phyloP scores from a whole-genome alignment of 495 filamentous ascomycete species.

The Penicillium malachiteum region DNA sequence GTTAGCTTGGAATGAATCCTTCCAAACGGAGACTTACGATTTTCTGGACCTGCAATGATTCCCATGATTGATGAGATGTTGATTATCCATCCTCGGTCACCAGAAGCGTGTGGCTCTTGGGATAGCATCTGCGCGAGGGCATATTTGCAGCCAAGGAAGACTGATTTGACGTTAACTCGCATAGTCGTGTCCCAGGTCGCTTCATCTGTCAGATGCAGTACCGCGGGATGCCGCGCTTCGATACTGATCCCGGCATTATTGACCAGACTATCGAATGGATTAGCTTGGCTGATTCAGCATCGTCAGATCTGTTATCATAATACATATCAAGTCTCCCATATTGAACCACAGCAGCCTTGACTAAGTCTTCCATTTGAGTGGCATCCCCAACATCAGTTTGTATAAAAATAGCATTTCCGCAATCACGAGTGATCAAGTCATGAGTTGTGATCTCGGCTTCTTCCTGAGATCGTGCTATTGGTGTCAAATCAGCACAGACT shows the following conservation, averaged over 20 bases:
- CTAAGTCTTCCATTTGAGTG: conserved; percentile 34
- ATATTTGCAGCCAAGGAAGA: conserved; percentile 53
- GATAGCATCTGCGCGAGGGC: conserved; percentile 50
- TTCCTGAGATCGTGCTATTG: conserved; percentile 26
- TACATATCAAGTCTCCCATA: conserved; percentile 53
- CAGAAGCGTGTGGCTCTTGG: conserved; percentile 42
- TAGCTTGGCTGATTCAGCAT: not conserved
- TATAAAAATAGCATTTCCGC: conserved; percentile 44
- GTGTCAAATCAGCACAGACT: conserved; percentile 47
- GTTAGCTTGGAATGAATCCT: not conserved
- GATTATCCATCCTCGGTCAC: conserved; percentile 56
- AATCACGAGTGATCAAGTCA: conserved; percentile 35
- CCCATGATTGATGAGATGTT: conserved; percentile 53
- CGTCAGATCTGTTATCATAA: not conserved
- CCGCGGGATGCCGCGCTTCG: conserved; percentile 18
- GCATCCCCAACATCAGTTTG: conserved; percentile 45
- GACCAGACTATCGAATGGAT: conserved; percentile 38
- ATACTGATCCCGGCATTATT: conserved; percentile 54
- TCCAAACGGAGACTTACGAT: conserved; percentile 10
- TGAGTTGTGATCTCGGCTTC: conserved; percentile 40
- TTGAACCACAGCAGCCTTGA: conserved; percentile 34
- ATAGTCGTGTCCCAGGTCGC: conserved; percentile 45
- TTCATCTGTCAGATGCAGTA: conserved; percentile 41
- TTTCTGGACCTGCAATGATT: conserved; percentile 32
- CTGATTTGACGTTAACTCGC: conserved; percentile 43